Conservation (phyloP, 1,284 basidiomycete genomes). For the Cryptococcus floricola region DNA sequence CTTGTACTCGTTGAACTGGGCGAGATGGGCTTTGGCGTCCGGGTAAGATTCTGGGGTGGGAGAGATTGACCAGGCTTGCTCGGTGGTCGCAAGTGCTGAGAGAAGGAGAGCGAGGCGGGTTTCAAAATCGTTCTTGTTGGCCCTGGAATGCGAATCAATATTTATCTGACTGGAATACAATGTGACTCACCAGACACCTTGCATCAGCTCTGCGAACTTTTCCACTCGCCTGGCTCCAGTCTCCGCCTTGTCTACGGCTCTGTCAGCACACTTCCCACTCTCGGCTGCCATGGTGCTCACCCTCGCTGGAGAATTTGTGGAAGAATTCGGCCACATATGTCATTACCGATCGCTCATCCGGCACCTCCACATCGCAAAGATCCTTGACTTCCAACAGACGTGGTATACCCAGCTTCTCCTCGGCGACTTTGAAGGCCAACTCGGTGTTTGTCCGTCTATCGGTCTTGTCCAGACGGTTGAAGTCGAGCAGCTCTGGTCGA, state of each 20-base stretch:
- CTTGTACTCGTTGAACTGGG: constrained; percentile 76
- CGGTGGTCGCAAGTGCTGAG: constrained; percentile 59
- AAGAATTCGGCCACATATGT: constrained; percentile 81
- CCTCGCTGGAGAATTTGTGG: constrained; percentile 96
- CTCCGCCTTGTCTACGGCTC: constrained; percentile 78
- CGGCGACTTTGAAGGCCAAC: constrained; percentile 80
- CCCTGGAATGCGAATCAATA: constrained; percentile 59
- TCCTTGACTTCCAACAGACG: constrained; percentile 95
- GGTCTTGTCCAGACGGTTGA: constrained; percentile 72
- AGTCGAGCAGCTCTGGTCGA: constrained; percentile 87
- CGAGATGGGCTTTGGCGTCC: constrained; percentile 72
- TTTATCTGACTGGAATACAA: not conserved
- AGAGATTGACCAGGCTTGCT: constrained; percentile 62
- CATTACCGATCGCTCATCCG: constrained; percentile 82
- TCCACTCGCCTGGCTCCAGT: constrained; percentile 89
- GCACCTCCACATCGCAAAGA: constrained; percentile 79
- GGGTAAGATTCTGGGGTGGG: constrained; percentile 69
- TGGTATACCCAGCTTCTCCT: constrained; percentile 80
- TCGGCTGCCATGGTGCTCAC: constrained; percentile 51
- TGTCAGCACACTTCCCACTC: not conserved
- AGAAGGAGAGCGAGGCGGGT: constrained; percentile 67
- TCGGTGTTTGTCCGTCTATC: constrained; percentile 77
- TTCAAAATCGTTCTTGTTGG: constrained; percentile 80
- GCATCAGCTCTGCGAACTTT: constrained; percentile 94
- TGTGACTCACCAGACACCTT: constrained; percentile 51